phyloP scores from a whole-genome alignment of 495 filamentous ascomycete genomes.

The Aspergillus coremiiformis region DNA sequence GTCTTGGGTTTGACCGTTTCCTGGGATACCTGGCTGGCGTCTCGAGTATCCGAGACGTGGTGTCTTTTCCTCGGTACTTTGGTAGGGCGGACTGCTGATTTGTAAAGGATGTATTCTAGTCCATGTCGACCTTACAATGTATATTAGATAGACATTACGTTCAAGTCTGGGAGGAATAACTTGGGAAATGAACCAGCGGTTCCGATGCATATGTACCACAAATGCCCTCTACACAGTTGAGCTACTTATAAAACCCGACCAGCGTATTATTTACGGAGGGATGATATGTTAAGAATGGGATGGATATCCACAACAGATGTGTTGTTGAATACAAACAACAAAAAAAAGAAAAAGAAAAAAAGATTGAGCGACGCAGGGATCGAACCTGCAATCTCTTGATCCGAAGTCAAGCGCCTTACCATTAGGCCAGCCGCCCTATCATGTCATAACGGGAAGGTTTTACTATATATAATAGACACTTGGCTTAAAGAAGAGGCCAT shows the following conservation, averaged over 20 bases:
- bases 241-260: neutral
- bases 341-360: slow-evolving; percentile 1
- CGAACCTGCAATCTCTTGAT: slow-evolving; percentile 52
- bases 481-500: too few species aligned
- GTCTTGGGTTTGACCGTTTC: slow-evolving; percentile 86
- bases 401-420: slow-evolving; percentile 68
- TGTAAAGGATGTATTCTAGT: neutral
- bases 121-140: neutral
- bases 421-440: slow-evolving; percentile 50
- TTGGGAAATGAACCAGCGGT: too few species aligned
- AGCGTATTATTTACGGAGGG: neutral
- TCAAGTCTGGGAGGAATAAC: too few species aligned
- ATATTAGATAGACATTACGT: neutral
- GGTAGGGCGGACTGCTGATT: slow-evolving; percentile 81
- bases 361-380: slow-evolving; percentile 32
- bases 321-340: neutral
- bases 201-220: too few species aligned
- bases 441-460: neutral
- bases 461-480: neutral
- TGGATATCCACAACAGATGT: too few species aligned
- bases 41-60: slow-evolving; percentile 75
- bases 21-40: slow-evolving; percentile 80
- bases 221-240: too few species aligned
- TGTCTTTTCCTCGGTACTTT: slow-evolving; percentile 83
- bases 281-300: neutral